Evolutionary conservation across 768 basidiomycete species (phyloP).

Genomic region (Panellus pusillus): DNA sequence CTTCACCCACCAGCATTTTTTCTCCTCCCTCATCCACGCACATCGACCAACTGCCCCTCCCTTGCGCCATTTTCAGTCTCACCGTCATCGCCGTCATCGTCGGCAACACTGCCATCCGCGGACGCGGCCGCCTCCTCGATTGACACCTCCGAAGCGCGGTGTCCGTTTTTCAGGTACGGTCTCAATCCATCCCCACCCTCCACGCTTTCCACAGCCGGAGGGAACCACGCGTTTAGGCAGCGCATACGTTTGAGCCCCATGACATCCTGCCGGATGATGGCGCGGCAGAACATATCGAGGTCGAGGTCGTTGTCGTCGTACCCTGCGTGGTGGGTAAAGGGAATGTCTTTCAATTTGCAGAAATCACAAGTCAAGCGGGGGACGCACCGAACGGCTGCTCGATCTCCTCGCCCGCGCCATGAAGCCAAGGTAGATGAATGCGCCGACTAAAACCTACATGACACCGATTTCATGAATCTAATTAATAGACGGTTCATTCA

Average conservation of each 20-base stretch:
- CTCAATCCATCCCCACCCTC: neutral
- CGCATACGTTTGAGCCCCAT: constrained; percentile 48
- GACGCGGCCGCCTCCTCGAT: neutral
- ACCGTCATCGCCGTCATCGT: neutral
- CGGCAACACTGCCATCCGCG: neutral
- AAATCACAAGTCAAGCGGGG: neutral
- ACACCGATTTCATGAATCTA: neutral
- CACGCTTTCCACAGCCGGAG: neutral
- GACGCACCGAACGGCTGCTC: constrained; percentile 63
- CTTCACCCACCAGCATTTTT: no score
- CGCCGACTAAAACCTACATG: constrained; percentile 48
- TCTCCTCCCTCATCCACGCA: neutral
- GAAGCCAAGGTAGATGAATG: constrained; percentile 72
- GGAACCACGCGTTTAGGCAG: constrained; percentile 42
- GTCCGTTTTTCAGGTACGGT: neutral
- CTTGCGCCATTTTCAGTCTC: neutral
- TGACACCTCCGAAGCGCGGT: neutral
- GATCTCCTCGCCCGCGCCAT: constrained; percentile 68
- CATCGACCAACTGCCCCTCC: constrained; percentile 6
- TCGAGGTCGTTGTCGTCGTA: constrained; percentile 70
- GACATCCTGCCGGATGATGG: constrained; percentile 54
- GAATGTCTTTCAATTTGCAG: no score
- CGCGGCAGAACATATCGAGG: constrained; percentile 60
- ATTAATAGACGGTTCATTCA: neutral
- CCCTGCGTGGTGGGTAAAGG: constrained; percentile 30